These are phyloP conservation scores for Solanum commersonii DNA, from an alignment of 257 asterid genomes.

Conservation along the genomic window DNA sequence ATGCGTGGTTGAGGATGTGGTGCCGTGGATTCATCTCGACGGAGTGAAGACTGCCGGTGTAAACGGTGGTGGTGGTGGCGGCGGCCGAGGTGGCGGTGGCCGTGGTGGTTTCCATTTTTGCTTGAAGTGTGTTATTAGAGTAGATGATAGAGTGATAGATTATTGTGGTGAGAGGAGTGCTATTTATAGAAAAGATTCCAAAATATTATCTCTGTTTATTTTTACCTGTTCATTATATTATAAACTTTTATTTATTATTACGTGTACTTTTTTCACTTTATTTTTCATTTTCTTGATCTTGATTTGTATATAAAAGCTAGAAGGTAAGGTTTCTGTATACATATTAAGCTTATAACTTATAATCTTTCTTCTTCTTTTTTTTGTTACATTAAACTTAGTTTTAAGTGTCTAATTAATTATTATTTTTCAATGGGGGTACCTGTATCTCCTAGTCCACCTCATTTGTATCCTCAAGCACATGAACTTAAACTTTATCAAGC, in stretches of 20 bases:
- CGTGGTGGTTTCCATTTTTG: background rate
- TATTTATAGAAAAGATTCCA: background rate
- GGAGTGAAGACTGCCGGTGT: constrained; percentile 32
- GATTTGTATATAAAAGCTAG: background rate
- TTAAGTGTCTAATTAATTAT: background rate
- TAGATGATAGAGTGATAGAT: background rate
- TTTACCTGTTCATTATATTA: background rate
- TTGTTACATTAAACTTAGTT: background rate
- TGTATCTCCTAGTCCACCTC: constrained; percentile 30
- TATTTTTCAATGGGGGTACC: constrained; percentile 23
- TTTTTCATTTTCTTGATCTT: background rate
- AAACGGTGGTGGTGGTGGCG: background rate
- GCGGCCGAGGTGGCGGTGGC: background rate
- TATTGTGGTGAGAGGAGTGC: background rate
- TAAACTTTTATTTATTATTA: background rate
- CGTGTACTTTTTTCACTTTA: background rate
- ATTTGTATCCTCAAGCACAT: constrained; percentile 54
- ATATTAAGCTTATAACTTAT: background rate
- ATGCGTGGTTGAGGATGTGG: constrained; percentile 44
- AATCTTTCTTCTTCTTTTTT: background rate
- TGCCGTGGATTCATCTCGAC: constrained; percentile 22
- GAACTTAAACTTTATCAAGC: constrained; percentile 74
- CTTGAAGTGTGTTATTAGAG: background rate
- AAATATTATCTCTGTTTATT: accelerated
- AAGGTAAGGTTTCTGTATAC: background rate